Percentiles rank a stretch among this genome's conserved stretches.
Conservation (phyloP, 225 moss, liverwort and hornwort species). For the Polytrichum formosum region DNA sequence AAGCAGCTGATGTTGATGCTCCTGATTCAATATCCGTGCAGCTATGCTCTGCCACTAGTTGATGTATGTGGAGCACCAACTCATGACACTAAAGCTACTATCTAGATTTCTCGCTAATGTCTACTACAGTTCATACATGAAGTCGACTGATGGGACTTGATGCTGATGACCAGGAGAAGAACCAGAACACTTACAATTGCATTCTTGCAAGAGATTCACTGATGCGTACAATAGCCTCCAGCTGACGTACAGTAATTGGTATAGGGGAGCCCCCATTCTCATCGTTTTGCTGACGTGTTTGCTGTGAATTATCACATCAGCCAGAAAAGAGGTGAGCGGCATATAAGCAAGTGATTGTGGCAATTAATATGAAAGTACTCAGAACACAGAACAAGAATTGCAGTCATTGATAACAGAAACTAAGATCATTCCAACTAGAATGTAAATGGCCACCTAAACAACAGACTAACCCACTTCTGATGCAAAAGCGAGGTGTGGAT, state of each 20-base stretch:
- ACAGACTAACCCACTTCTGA: too few species aligned
- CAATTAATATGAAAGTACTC: neutral
- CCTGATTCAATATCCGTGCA: constrained; percentile 39
- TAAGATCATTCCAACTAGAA: too few species aligned
- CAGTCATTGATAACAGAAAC: too few species aligned
- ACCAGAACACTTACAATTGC: constrained; percentile 59
- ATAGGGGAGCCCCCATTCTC: constrained; percentile 81
- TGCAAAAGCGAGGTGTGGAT: too few species aligned
- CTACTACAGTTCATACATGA: too few species aligned
- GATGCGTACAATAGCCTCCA: constrained; percentile 92
- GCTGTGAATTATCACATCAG: constrained; percentile 23
- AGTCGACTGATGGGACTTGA: too few species aligned
- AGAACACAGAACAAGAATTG: neutral
- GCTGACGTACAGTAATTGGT: constrained; percentile 93
- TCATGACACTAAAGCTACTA: constrained; percentile 51
- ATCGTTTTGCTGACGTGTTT: constrained; percentile 77
- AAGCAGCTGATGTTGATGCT: constrained; percentile 68
- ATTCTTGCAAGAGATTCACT: constrained; percentile 91
- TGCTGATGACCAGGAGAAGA: too few species aligned
- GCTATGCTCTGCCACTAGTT: constrained; percentile 82
- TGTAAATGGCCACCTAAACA: too few species aligned
- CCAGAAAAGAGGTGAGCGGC: constrained; percentile 1
- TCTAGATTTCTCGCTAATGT: too few species aligned
- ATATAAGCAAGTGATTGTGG: too few species aligned
- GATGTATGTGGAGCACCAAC: constrained; percentile 93